These are phyloP conservation scores for Suillus subluteus DNA, from an alignment of 768 basidiomycete genomes.

Conservation along the genomic window DNA sequence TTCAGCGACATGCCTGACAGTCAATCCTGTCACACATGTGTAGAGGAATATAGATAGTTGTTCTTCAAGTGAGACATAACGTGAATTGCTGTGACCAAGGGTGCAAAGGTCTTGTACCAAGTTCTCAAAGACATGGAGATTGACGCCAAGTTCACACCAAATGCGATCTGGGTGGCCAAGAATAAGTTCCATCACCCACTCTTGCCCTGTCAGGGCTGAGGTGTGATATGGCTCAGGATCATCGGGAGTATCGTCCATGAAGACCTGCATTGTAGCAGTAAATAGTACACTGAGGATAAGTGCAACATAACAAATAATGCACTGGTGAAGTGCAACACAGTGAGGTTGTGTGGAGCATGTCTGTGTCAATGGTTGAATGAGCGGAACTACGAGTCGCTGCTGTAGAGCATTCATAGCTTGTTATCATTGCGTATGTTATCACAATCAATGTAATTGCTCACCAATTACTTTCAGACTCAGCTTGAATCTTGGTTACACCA, in stretches of 20 bases:
- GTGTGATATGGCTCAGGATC: constrained; percentile 23
- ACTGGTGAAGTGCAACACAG: not conserved
- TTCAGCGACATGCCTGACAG: too few relatives aligned
- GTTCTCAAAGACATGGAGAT: not conserved
- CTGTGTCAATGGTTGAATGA: too few relatives aligned
- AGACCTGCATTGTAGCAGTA: not conserved
- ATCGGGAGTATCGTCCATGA: not conserved
- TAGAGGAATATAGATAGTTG: not conserved
- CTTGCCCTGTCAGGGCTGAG: constrained; percentile 25
- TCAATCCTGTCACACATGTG: not conserved
- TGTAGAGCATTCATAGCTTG: too few relatives aligned
- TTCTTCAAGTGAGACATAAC: not conserved
- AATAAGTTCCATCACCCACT: constrained; percentile 20
- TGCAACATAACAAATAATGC: not conserved
- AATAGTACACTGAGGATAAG: not conserved
- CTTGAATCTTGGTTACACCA: too few relatives aligned
- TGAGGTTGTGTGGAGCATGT: too few relatives aligned
- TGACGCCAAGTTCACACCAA: constrained; percentile 7
- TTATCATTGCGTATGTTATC: too few relatives aligned
- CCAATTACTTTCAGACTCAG: too few relatives aligned
- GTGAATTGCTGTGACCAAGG: not conserved
- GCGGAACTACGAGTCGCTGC: too few relatives aligned
- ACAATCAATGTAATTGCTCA: too few relatives aligned
- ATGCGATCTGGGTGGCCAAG: constrained; percentile 2
- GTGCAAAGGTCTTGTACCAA: not conserved